Base-by-base conservation (phyloP, 1,284 basidiomycete genomes). In the Ganoderma lucidum region DNA sequence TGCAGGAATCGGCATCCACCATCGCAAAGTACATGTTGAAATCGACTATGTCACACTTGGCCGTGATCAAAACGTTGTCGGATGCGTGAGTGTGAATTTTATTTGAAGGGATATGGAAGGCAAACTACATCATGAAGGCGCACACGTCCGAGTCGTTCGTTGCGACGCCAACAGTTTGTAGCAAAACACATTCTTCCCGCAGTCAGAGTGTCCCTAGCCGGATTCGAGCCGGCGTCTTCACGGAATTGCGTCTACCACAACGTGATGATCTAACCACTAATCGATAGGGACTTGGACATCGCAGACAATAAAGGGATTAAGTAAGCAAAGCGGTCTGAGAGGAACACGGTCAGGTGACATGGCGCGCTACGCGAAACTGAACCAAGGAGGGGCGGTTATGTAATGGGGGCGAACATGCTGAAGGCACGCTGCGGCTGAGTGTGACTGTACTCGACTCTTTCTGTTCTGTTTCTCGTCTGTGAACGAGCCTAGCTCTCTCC, bases 191-290 rank as follows among this genome's bases (percentile, higher is more conserved):
- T 23, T 23, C n/a, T 23, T 23, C 39, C 10, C 2, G 10, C 39
- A 19, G 2, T 19, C 3, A 44, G 15, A 5, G n/a, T 45, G 72
- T 73, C 72, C 72, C 72, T 71, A 73, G 72, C 72, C 70, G 72
- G 72, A 73, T 70, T 73, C 72, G 72, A 73, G 72, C 72, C 72
- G 70, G 72, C 72, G 72, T 73, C 72, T 73, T 73, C 72, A 73
- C 72, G 72, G 72, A 70, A 70, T 73, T 73, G 72, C 69, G 70
- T 45, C 41, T 10, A 62, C 72, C 72, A 73, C 72, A 73, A 73
- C 72, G 72, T 73, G 72, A 73, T 73, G 72, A 73, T 73, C 72
- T 73, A 73, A 73, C 72, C 72, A 73, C 72, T 73, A 73, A 73
- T 73, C 72, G 72, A 73, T 73, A 73, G 70, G 72, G 72, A 73